Conservation (phyloP, 2,329 filamentous ascomycete genomes). For the Lasiodiplodia sp. region DNA sequence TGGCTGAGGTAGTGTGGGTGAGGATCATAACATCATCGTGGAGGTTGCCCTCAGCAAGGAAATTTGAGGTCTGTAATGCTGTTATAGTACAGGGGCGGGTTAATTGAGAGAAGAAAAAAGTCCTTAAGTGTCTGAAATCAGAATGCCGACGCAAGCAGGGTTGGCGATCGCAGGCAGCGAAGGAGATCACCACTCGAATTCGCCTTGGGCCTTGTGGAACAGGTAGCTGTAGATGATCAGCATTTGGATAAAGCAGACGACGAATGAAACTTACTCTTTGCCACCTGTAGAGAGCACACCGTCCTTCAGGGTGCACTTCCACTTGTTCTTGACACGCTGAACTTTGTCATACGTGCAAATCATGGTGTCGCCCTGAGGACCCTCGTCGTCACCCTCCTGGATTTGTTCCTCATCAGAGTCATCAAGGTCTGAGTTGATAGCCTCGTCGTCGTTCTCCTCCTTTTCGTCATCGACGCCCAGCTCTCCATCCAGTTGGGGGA, state of each 20-base stretch:
- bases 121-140: neutral
- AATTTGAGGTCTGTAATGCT: neutral
- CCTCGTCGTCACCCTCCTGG: constrained; percentile 87
- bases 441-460: constrained; percentile 77
- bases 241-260: neutral
- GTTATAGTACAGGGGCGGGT: constrained; percentile 17
- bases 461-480: constrained; percentile 62
- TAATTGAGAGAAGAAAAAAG: neutral
- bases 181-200: constrained; percentile 89
- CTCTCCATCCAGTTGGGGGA: constrained; percentile 62
- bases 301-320: constrained; percentile 98
- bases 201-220: constrained; percentile 96
- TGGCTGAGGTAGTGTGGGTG: neutral
- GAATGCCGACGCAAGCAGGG: neutral
- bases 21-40: neutral
- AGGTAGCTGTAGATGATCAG: constrained; percentile 69
- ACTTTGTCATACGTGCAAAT: constrained; percentile 99
- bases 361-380: constrained; percentile 87
- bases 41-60: constrained; percentile 6
- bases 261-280: constrained; percentile 71
- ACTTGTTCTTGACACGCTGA: constrained; percentile 94
- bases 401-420: constrained; percentile 85
- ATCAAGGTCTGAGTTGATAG: constrained; percentile 97
- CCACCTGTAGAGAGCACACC: constrained; percentile 92
- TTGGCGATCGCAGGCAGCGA: neutral